phyloP scores from a whole-genome alignment of 2,329 filamentous ascomycete genomes.

The Fusarium longipes region DNA sequence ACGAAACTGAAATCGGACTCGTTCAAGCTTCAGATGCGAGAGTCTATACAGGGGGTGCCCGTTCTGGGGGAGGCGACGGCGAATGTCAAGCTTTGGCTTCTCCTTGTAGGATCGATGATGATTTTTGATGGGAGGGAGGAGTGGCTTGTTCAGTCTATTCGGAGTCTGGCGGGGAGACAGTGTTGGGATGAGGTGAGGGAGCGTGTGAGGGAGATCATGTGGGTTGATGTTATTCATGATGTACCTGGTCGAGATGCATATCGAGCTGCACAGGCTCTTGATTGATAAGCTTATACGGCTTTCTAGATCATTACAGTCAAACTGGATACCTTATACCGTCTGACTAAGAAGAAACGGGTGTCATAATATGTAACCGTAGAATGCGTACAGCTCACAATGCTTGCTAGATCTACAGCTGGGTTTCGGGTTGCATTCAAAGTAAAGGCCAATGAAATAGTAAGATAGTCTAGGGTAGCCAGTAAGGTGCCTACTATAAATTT shows the following conservation, averaged over 20 bases:
- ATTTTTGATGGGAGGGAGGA: slow-evolving; percentile 35
- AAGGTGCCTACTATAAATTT: slow-evolving; percentile 1
- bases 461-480: slow-evolving; percentile 5
- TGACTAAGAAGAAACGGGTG: background rate
- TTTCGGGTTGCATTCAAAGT: slow-evolving; percentile 14
- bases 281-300: too few species aligned
- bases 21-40: slow-evolving; percentile 23
- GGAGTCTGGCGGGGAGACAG: slow-evolving; percentile 15
- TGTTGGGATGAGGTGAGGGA: slow-evolving; percentile 42
- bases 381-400: background rate
- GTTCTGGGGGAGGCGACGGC: slow-evolving; percentile 1
- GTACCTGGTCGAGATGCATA: slow-evolving; percentile 16
- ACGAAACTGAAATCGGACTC: slow-evolving; percentile 29
- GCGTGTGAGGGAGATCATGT: slow-evolving; percentile 40
- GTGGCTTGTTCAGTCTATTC: slow-evolving; percentile 41
- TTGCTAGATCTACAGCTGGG: slow-evolving; percentile 13
- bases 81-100: slow-evolving; percentile 45
- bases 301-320: background rate
- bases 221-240: slow-evolving; percentile 46
- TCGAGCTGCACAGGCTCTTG: background rate
- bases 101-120: slow-evolving; percentile 43
- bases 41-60: slow-evolving; percentile 21
- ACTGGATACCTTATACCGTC: slow-evolving; percentile 11
- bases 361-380: background rate
- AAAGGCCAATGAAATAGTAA: background rate